Base-by-base conservation (phyloP, 495 filamentous ascomycete species). In the Geopyxis carbonaria region DNA sequence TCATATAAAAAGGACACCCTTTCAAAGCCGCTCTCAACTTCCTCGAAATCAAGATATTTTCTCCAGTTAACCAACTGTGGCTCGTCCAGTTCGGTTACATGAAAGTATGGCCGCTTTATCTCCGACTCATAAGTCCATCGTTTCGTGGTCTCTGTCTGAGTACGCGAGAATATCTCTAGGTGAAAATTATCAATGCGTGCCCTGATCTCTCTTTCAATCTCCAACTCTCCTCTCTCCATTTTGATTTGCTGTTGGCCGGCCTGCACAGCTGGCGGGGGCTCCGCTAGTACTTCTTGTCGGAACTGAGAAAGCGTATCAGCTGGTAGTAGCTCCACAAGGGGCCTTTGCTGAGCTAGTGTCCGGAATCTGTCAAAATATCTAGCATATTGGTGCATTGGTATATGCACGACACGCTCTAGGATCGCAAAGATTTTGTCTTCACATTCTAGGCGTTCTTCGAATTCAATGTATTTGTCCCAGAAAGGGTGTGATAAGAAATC, bases 401-500 rank as follows among this genome's bases (percentile, higher is more conserved):
- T 87, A 52, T 81, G 75, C 34, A 93, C 79, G 31, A 95, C 70
- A 24, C 91, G 81, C 32, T 69, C 70, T 21, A 94, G 67, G 37
- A 99, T 81, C 6, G 69, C 70, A 44, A 93, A 87, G 36, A 95
- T 84, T 55, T 75, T 80, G 44, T 92, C 81, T 22, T 79, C 72
- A 0, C 79, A 78, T 53, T 93, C 84, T 33, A 87, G 62, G 6
- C 85, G 74, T 51, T 93, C 84, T 53, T 95, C 89, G 50, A 85
- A 95, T 50, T 94, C 89, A 38, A 95, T 70, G 50, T 93, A 99
- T 60, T 93, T 95, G 53, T 95, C 91, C 89, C 89, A 99, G 65
- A 99, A 94, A 0, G 83, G 84, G 54, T 94, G 84, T 3, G 84
- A 75, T 6, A 91, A 68, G 57, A 93, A 99, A 59, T 99, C 89